phyloP scores from a whole-genome alignment of 371 early-diverging fungal genomes.

The Dinochytrium kinnereticum region DNA sequence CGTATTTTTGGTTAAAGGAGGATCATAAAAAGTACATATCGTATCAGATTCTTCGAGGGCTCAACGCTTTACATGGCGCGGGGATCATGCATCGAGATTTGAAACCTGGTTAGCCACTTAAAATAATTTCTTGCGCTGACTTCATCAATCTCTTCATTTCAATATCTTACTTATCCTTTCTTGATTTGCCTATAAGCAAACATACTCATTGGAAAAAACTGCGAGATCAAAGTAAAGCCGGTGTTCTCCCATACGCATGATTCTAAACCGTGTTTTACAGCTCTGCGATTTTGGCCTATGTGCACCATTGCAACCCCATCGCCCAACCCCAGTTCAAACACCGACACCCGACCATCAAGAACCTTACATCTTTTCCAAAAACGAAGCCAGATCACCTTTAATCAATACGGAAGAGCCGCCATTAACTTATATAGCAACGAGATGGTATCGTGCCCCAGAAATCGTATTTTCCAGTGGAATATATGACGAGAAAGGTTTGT shows the following conservation, averaged over 20 bases:
- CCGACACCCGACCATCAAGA: background rate
- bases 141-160: too few species aligned
- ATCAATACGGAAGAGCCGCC: background rate
- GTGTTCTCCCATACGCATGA: background rate
- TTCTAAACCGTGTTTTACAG: background rate
- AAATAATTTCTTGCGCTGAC: background rate
- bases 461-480: conserved; percentile 64
- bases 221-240: background rate
- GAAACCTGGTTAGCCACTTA: conserved; percentile 18
- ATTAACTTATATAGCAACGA: conserved; percentile 62
- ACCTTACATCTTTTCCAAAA: background rate
- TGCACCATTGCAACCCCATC: background rate
- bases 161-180: background rate
- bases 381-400: background rate
- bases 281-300: conserved; percentile 1
- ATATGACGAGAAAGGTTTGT: conserved; percentile 51
- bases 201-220: background rate
- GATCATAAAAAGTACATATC: background rate
- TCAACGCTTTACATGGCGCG: conserved; percentile 9
- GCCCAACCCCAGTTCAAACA: background rate
- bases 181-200: background rate
- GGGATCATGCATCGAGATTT: conserved; percentile 22
- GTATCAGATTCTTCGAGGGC: conserved; percentile 17
- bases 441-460: conserved; percentile 81
- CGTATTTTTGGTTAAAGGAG: background rate